A percentile compares a stretch with the other conserved stretches of the same genome.
These are phyloP conservation scores for Blastocystis sp. DNA, from an alignment of 352 stramenopile genomes.

Conservation along the genomic window DNA sequence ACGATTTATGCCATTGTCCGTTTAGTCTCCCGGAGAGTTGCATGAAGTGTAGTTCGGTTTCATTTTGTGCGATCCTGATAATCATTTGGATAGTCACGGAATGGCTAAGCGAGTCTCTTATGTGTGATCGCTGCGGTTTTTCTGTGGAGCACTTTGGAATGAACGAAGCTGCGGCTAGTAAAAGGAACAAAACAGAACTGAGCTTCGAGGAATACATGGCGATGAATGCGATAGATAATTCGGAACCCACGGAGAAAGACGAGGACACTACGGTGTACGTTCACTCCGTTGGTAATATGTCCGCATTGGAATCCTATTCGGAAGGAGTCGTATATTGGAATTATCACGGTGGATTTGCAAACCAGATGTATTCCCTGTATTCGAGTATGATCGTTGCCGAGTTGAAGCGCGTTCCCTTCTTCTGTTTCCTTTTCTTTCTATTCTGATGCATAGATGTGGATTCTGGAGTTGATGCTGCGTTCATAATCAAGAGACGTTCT, in stretches of 20 bases:
- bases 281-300: not conserved
- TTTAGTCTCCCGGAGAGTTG: too few species aligned
- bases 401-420: not conserved
- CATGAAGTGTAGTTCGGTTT: too few species aligned
- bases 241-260: not conserved
- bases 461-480: not conserved
- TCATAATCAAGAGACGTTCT: not conserved
- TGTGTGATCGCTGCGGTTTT: not conserved
- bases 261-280: slow-evolving; percentile 12
- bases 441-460: not conserved
- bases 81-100: too few species aligned
- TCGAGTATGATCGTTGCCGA: slow-evolving; percentile 1
- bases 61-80: not conserved
- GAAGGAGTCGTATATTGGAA: slow-evolving; percentile 4
- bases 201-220: too few species aligned
- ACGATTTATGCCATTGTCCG: too few species aligned
- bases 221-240: too few species aligned
- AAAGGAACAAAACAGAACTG: too few species aligned
- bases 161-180: too few species aligned
- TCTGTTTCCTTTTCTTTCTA: not conserved
- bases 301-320: not conserved
- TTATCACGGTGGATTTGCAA: not conserved
- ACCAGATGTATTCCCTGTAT: slow-evolving; percentile 1
- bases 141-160: not conserved
- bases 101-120: too few species aligned